Percentiles rank a stretch among this genome's conserved stretches.
Evolutionary conservation across 225 moss, liverwort and hornwort species (phyloP).

Genomic region (Physcomitrellopsis africana): DNA sequence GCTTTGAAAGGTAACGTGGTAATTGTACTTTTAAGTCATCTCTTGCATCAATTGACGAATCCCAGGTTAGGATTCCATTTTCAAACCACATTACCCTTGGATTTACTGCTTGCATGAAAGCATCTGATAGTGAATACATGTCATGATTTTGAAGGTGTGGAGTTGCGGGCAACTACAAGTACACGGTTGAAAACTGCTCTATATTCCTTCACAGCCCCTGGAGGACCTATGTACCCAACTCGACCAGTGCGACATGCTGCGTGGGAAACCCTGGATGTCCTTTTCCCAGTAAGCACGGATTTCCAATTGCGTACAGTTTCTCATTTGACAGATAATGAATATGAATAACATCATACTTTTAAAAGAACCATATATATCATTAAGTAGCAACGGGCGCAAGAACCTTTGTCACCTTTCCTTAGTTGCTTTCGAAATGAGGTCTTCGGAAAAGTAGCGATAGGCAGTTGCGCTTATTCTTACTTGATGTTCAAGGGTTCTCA

Average conservation of each 20-base stretch:
- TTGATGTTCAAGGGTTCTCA: no score
- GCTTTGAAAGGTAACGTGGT: constrained; percentile 73
- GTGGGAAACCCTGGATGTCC: constrained; percentile 86
- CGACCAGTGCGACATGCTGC: constrained; percentile 95
- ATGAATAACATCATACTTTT: background rate
- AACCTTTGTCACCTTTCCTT: no score
- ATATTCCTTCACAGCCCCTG: constrained; percentile 93
- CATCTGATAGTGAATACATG: background rate
- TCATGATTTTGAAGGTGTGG: constrained; percentile 60
- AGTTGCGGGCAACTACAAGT: constrained; percentile 80
- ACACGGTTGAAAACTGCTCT: constrained; percentile 92
- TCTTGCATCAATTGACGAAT: background rate
- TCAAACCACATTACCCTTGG: background rate
- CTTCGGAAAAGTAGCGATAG: no score
- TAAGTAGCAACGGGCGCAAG: no score
- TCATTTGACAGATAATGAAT: background rate
- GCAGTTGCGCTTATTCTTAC: no score
- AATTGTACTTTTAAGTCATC: background rate
- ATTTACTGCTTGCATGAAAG: background rate
- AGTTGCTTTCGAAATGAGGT: no score
- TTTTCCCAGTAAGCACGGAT: constrained; percentile 76
- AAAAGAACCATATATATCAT: background rate
- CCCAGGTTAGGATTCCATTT: background rate
- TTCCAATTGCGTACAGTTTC: background rate
- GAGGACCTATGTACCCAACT: constrained; percentile 96